Percentiles rank a stretch among this genome's conserved stretches.
phyloP scores from a whole-genome alignment of 352 stramenopile species.

The Globisporangium paroecandrum region DNA sequence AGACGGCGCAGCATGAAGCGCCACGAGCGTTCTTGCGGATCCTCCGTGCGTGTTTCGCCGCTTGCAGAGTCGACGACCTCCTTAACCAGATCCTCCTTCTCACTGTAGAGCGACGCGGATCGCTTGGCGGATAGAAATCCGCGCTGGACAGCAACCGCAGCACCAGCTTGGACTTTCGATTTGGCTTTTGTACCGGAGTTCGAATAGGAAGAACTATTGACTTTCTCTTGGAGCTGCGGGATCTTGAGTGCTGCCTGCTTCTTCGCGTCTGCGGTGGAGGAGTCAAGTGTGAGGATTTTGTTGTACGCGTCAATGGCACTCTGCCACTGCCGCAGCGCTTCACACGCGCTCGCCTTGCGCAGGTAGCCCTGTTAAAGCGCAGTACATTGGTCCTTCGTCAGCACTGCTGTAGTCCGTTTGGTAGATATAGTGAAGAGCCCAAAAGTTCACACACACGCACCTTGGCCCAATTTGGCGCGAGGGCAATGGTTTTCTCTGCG shows the following conservation, averaged over 20 bases:
- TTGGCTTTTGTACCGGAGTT: constrained; percentile 2
- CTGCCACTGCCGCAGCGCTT: constrained; percentile 46
- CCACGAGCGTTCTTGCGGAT: constrained; percentile 47
- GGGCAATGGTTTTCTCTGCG: constrained; percentile 68
- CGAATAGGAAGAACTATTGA: background rate
- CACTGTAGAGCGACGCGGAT: constrained; percentile 50
- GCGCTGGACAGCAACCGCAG: constrained; percentile 27
- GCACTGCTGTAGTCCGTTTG: background rate
- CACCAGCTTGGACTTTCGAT: constrained; percentile 13
- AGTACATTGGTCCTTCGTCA: background rate
- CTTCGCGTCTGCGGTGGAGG: constrained; percentile 51
- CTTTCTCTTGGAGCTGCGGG: constrained; percentile 9
- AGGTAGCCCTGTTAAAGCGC: constrained; percentile 60
- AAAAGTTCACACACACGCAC: constrained; percentile 7
- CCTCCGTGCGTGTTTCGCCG: constrained; percentile 23
- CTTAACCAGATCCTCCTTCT: constrained; percentile 52
- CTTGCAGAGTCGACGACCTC: constrained; percentile 21
- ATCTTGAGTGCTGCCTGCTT: constrained; percentile 35
- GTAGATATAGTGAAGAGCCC: background rate
- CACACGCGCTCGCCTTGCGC: constrained; percentile 83
- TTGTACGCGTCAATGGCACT: constrained; percentile 80
- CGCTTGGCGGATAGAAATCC: constrained; percentile 44
- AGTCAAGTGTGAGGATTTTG: constrained; percentile 63
- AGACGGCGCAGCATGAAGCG: constrained; percentile 61
- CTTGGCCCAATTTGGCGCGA: constrained; percentile 91